These are phyloP conservation scores for Torulaspora indica DNA, from an alignment of 805 yeast genomes.

Conservation along the genomic window DNA sequence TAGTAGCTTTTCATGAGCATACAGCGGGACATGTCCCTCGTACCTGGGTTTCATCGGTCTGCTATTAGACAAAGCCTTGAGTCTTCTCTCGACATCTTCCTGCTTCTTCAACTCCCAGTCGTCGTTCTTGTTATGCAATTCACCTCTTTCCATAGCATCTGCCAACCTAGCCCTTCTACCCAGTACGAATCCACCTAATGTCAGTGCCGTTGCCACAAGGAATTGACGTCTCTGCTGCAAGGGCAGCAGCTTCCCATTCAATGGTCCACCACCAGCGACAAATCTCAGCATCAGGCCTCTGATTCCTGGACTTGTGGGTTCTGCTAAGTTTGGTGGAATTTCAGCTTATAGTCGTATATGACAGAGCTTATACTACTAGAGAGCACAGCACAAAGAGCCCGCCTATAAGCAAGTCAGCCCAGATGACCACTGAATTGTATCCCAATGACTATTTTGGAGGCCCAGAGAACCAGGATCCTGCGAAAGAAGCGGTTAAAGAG, in stretches of 20 bases:
- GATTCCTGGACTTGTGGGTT: background rate
- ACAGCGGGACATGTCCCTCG: slow-evolving; percentile 77
- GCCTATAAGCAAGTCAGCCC: background rate
- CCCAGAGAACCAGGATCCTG: slow-evolving; percentile 8
- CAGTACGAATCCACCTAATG: slow-evolving; percentile 26
- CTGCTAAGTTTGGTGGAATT: background rate
- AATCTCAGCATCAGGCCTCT: background rate
- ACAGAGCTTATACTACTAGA: background rate
- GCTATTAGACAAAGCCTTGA: slow-evolving; percentile 21
- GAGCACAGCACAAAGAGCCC: background rate
- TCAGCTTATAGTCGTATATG: background rate
- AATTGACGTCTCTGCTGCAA: slow-evolving; percentile 15
- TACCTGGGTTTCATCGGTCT: slow-evolving; percentile 41
- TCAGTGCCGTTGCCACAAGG: slow-evolving; percentile 12
- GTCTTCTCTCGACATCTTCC: slow-evolving; percentile 32
- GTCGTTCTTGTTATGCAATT: slow-evolving; percentile 29
- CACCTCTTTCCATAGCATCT: slow-evolving; percentile 46
- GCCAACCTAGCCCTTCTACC: slow-evolving; percentile 52
- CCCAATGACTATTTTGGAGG: slow-evolving; percentile 30
- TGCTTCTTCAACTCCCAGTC: slow-evolving; percentile 38
- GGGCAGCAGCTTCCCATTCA: background rate
- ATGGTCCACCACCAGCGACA: background rate
- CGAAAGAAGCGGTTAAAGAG: slow-evolving; percentile 24
- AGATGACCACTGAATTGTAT: slow-evolving; percentile 37
- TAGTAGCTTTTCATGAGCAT: slow-evolving; percentile 53